Evolutionary conservation across 2,329 filamentous ascomycete genomes (phyloP).

Genomic region (Thielaviopsis euricoi): DNA sequence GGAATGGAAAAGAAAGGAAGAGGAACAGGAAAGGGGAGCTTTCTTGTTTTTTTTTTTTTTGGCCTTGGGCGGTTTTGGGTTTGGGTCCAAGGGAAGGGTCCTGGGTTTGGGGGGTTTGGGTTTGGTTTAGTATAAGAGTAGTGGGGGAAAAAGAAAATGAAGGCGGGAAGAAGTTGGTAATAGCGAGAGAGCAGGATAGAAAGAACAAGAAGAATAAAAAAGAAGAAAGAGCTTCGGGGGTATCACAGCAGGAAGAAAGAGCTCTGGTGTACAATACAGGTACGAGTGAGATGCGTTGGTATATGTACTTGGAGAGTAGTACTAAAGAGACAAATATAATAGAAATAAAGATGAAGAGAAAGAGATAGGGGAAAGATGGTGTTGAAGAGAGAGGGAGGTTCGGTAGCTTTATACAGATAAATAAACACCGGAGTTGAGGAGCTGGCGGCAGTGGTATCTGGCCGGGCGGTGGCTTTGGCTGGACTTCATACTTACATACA

Average conservation of each 20-base stretch:
- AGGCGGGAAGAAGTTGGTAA: background rate
- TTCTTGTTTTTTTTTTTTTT: background rate
- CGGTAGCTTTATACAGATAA: background rate
- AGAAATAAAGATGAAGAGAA: background rate
- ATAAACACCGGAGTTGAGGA: background rate
- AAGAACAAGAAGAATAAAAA: background rate
- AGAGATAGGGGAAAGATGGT: background rate
- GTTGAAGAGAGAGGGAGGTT: background rate
- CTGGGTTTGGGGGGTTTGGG: background rate
- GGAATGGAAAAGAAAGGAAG: too few species aligned
- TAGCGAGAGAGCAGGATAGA: too few species aligned
- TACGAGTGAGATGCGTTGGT: background rate
- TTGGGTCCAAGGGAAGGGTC: background rate
- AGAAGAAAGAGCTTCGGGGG: conserved; percentile 4
- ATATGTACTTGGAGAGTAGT: background rate
- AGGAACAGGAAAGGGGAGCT: conserved; percentile 10
- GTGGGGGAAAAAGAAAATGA: background rate
- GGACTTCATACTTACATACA: background rate
- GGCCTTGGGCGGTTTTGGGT: background rate
- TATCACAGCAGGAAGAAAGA: conserved; percentile 12
- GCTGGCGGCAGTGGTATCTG: background rate
- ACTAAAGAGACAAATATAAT: background rate
- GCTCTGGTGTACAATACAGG: conserved; percentile 3
- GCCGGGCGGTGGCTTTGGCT: background rate
- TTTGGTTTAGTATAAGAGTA: too few species aligned